Evolutionary conservation across 225 moss, liverwort and hornwort genomes (phyloP).

Genomic region (Asterella californica): DNA sequence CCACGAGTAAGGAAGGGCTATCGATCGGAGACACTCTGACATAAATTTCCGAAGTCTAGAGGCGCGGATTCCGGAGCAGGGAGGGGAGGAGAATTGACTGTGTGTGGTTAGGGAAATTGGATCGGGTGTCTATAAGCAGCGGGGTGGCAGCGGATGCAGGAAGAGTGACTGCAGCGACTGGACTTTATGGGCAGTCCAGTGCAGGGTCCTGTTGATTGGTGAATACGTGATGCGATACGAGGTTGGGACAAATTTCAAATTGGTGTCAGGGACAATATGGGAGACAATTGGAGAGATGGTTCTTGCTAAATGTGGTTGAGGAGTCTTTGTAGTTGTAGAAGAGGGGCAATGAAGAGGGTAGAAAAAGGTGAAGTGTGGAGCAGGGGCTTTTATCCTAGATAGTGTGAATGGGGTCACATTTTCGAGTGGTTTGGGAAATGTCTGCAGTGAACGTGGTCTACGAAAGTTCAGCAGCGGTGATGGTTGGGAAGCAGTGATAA

Average conservation of each 20-base stretch:
- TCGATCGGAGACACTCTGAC: slow-evolving; percentile 26
- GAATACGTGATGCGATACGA: neutral
- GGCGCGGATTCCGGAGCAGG: slow-evolving; percentile 6
- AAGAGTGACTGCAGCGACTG: neutral
- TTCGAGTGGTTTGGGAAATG: slow-evolving; percentile 21
- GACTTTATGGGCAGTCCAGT: slow-evolving; percentile 5
- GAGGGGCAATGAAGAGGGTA: slow-evolving; percentile 1
- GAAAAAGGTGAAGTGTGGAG: slow-evolving; percentile 8
- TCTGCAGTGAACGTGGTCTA: slow-evolving; percentile 14
- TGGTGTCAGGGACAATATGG: slow-evolving; percentile 4
- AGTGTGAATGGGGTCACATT: slow-evolving; percentile 13
- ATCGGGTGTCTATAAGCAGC: slow-evolving; percentile 18
- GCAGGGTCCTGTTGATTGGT: slow-evolving; percentile 21
- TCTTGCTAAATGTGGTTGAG: slow-evolving; percentile 22
- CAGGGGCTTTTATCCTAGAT: slow-evolving; percentile 12
- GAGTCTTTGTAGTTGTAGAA: slow-evolving; percentile 21
- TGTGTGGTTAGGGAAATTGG: slow-evolving; percentile 36
- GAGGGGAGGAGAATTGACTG: slow-evolving; percentile 19
- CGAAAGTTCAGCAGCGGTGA: slow-evolving; percentile 25
- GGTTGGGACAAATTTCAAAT: slow-evolving; percentile 16
- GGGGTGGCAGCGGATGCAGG: slow-evolving; percentile 6
- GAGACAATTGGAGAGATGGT: slow-evolving; percentile 20
- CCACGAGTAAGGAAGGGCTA: neutral
- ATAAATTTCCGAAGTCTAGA: slow-evolving; percentile 20
- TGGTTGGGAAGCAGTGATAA: slow-evolving; percentile 32